Percentiles rank a stretch among this genome's conserved stretches.
Conservation (phyloP, 108 stramenopile genomes). For the Fistulifera solaris region DNA sequence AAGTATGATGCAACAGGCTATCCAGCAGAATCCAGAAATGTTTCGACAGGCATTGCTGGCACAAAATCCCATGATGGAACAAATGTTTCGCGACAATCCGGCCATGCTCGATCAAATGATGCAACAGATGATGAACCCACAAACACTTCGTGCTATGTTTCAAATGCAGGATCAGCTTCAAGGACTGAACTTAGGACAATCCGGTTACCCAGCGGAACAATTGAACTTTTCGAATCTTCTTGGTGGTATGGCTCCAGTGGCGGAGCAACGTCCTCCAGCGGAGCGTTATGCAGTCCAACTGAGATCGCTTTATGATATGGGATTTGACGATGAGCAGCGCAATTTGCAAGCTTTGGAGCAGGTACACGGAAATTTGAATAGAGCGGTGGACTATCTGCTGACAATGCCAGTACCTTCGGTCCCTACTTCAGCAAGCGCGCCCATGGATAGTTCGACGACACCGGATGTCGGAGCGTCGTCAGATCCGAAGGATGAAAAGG, state of each 20-base stretch:
- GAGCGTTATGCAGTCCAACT: constrained; percentile 68
- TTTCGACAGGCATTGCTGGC: constrained; percentile 49
- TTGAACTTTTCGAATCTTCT: background rate
- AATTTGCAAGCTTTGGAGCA: constrained; percentile 56
- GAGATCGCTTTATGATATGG: constrained; percentile 72
- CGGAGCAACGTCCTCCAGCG: constrained; percentile 16
- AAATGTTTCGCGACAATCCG: constrained; percentile 68
- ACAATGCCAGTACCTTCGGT: constrained; percentile 16
- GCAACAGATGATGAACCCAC: constrained; percentile 68
- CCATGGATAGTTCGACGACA: background rate
- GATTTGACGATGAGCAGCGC: constrained; percentile 77
- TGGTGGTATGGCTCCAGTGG: background rate
- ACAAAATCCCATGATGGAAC: constrained; percentile 65
- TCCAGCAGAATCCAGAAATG: constrained; percentile 58
- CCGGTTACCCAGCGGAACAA: constrained; percentile 2
- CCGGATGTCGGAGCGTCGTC: background rate
- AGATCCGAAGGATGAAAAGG: constrained; percentile 36
- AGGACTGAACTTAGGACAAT: too few relatives aligned
- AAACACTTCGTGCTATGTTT: constrained; percentile 56
- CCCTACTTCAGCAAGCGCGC: constrained; percentile 5
- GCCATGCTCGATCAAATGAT: constrained; percentile 39
- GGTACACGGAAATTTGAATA: constrained; percentile 77
- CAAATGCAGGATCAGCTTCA: constrained; percentile 44
- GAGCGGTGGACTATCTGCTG: constrained; percentile 75
- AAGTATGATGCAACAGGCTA: constrained; percentile 57